Evolutionary conservation across 345 rosid genomes (phyloP).

Genomic region (Iberis pinnata): DNA sequence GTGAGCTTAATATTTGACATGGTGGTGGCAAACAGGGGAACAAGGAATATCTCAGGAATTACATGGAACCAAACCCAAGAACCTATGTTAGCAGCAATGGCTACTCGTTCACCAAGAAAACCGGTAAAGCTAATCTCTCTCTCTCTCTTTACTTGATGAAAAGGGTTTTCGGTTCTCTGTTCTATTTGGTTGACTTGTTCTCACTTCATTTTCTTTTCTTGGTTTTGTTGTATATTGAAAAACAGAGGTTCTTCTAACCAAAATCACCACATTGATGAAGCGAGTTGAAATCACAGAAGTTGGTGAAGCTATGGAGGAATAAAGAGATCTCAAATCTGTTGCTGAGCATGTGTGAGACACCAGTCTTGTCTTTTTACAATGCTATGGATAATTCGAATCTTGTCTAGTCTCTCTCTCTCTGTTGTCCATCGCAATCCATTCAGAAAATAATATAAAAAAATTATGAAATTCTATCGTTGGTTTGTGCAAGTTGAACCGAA

Average conservation of each 20-base stretch:
- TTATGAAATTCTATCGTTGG: too few species aligned
- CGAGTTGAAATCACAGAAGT: conserved; percentile 45
- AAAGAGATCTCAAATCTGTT: conserved; percentile 13
- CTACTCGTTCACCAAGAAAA: conserved; percentile 60
- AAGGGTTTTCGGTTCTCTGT: background rate
- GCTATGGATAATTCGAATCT: conserved; percentile 19
- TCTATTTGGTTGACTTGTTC: background rate
- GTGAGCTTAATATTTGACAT: background rate
- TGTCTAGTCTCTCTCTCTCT: too few species aligned
- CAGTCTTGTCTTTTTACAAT: conserved; percentile 7
- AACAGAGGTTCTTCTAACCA: conserved; percentile 57
- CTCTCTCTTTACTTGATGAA: background rate
- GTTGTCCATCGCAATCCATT: too few species aligned
- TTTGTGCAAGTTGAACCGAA: too few species aligned
- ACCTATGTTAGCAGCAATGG: conserved; percentile 52
- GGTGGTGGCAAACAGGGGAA: conserved; percentile 43
- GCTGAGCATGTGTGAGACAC: too few species aligned
- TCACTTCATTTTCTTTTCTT: conserved; percentile 6
- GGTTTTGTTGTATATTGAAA: conserved; percentile 6
- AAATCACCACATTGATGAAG: conserved; percentile 57
- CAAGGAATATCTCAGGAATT: conserved; percentile 71
- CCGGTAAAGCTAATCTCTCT: conserved; percentile 27
- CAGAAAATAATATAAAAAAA: too few species aligned
- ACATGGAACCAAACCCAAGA: conserved; percentile 70
- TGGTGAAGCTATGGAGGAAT: conserved; percentile 73